Percentiles rank a stretch among this genome's conserved stretches.
These are phyloP conservation scores for Coleophoma crateriformis DNA, from an alignment of 2,329 filamentous ascomycete genomes.

Conservation along the genomic window DNA sequence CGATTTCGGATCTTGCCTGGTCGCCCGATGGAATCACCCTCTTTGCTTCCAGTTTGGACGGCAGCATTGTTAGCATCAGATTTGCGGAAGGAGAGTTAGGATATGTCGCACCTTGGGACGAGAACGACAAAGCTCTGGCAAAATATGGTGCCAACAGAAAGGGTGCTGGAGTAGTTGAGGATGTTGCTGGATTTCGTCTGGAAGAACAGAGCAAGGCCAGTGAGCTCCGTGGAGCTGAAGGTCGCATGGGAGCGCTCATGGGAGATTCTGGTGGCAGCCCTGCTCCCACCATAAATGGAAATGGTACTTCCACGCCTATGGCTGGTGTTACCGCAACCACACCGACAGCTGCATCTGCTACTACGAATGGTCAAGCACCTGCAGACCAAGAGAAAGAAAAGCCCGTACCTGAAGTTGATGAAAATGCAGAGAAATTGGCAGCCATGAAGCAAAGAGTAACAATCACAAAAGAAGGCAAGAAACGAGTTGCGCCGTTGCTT, in stretches of 20 bases:
- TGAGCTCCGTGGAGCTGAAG: slow-evolving; percentile 84
- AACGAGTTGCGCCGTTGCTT: slow-evolving; percentile 85
- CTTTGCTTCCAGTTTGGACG: slow-evolving; percentile 83
- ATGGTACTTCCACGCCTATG: slow-evolving; percentile 18
- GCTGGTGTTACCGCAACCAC: slow-evolving; percentile 10
- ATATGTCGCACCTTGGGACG: slow-evolving; percentile 77
- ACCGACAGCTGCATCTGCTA: slow-evolving; percentile 3
- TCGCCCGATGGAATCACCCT: slow-evolving; percentile 84
- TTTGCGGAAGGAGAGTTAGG: slow-evolving; percentile 88
- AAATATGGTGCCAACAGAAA: slow-evolving; percentile 88
- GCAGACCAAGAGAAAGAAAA: slow-evolving; percentile 30
- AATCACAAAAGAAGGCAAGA: slow-evolving; percentile 94
- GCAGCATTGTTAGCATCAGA: slow-evolving; percentile 73
- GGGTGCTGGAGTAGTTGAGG: slow-evolving; percentile 86
- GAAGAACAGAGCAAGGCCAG: slow-evolving; percentile 91
- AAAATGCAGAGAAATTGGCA: slow-evolving; percentile 54
- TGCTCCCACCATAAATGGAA: slow-evolving; percentile 23
- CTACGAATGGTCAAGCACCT: slow-evolving; percentile 17
- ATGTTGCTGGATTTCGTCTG: slow-evolving; percentile 78
- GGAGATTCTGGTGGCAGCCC: slow-evolving; percentile 57
- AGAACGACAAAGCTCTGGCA: slow-evolving; percentile 88
- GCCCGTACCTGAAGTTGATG: slow-evolving; percentile 32
- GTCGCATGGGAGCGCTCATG: slow-evolving; percentile 98
- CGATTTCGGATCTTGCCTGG: slow-evolving; percentile 93
- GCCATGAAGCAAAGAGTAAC: slow-evolving; percentile 87